Base-by-base conservation (phyloP, 2,329 filamentous ascomycete species). In the Aureobasidium sp. region DNA sequence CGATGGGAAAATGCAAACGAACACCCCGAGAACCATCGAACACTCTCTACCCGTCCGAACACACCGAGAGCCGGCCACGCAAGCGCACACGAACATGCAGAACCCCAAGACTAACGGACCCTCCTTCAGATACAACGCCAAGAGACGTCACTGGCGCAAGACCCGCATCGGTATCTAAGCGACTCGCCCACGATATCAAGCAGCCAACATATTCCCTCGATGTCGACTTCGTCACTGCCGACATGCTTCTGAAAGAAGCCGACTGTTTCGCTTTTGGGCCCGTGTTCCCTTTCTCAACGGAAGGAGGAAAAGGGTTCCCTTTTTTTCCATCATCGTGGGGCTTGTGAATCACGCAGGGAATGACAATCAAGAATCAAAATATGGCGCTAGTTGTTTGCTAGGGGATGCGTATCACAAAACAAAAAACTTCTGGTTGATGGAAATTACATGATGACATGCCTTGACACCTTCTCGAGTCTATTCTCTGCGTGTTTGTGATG, bases 91-190 rank as follows among this genome's bases (percentile, higher is more conserved):
- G 21, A 47, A 58, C 11, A 8, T 31, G 17, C 51, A 58, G 27
- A 49, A 58, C 38, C 23, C 31, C 19, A 40, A 55, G n/a, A 55
- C 51, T 55, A 40, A 60, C 40, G 58, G 58, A 54, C 31, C 42
- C 8, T 47, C 40, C 33, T 46, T 31, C 77, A 99, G 94, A 83
- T 99, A 99, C 88, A 99, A 99, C 84, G 92, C 94, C 75, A 99
- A 99, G 90, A 85, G 94, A 81, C 89, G 94, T 82, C 94, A 99
- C 80, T 99, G 94, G 94, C 90, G 94, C 84, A 99, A 99, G 93
- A 97, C 94, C 77, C 89, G 91, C 78, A 90, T 99, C 81, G 91
- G 91, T 77, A 95, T 99, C 84, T 99, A 94, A 84, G 85, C 79
- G 77, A 79, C 76, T 82, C 78, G 73, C 76, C 65, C 64, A 65